Evolutionary conservation across 2,329 filamentous ascomycete species (phyloP), one percentile per base, ranked within the genome.

Genomic region (Neonectria punicea): DNA sequence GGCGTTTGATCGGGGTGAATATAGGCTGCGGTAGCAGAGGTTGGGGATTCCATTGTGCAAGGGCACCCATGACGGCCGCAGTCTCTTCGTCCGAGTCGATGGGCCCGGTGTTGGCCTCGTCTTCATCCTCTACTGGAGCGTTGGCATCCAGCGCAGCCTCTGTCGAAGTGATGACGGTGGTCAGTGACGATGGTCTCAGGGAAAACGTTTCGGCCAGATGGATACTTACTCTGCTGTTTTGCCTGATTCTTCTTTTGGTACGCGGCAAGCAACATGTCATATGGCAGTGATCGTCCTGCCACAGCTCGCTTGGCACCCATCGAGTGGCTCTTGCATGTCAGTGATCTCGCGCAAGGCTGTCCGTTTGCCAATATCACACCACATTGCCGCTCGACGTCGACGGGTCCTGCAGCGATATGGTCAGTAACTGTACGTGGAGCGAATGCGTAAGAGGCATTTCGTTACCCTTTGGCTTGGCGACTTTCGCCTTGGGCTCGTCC

Each of bases 221-320:
- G 58, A 43, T 47, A 86, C 91, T 81, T 85, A 94, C 93, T 97
- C 80, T 98, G 96, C 82, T 97, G 93, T 76, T 97, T 97, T 22
- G 96, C 96, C 79, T 98, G 96, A 74, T 99, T 99, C 85, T 98
- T 98, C 86, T 98, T 98, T 79, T 96, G 93, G 75, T 96, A 96
- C 8, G 92, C 91, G 14, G 92, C 90, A 41, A 98, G 85, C 43
- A 98, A 83, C 91, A 97, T 96, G 78, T 97, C 94, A 76, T 98
- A 98, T 1, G 94, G 94, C 65, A 97, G 81, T 49, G 92, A 96
- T 66, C 94, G 87, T 1, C 94, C 94, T 5, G 93, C 92, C 3
- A 98, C 94, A 1, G 92, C 92, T 71, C 94, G 87, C 80, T 98
- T 98, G 5, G 94, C 92, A 11, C 94, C 94, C 94, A 98, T 97